A percentile compares a stretch with the other conserved stretches of the same genome.
Conservation (phyloP, 2,329 filamentous ascomycete genomes). For the Hymenoscyphus linearis region DNA sequence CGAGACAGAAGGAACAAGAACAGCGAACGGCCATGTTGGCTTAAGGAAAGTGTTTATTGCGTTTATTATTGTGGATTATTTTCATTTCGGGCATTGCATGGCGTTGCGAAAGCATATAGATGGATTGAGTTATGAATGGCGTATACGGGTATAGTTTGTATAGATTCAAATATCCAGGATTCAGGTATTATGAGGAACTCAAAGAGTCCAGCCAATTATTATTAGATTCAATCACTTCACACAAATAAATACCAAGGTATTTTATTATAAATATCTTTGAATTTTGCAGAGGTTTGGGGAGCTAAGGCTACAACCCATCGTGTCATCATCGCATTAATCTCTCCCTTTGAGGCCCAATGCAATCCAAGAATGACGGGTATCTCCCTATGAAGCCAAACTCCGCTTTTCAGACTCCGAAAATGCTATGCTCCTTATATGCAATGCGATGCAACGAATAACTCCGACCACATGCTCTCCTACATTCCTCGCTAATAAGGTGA, state of each 20-base stretch:
- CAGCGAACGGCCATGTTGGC: constrained; percentile 29
- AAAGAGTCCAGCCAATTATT: background rate
- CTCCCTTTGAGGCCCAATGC: background rate
- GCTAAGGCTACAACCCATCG: background rate
- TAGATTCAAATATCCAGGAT: background rate
- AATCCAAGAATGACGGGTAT: constrained; percentile 1
- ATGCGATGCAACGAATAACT: background rate
- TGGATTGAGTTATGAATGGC: background rate
- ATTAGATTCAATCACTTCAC: background rate
- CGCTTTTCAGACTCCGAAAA: background rate
- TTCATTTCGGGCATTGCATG: constrained; percentile 21
- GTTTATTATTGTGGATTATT: background rate
- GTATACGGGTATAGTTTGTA: background rate
- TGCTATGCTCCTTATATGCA: background rate
- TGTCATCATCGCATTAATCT: background rate
- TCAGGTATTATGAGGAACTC: background rate
- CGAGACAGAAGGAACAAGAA: constrained; percentile 20
- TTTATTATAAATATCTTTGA: background rate
- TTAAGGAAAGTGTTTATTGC: constrained; percentile 15
- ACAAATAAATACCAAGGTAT: background rate
- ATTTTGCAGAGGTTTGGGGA: background rate
- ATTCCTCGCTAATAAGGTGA: background rate
- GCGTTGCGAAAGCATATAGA: constrained; percentile 18
- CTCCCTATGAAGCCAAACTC: background rate
- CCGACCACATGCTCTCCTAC: background rate